Evolutionary conservation across 164 flowering plant species (phyloP).

Genomic region (Vitis rotundifolia): DNA sequence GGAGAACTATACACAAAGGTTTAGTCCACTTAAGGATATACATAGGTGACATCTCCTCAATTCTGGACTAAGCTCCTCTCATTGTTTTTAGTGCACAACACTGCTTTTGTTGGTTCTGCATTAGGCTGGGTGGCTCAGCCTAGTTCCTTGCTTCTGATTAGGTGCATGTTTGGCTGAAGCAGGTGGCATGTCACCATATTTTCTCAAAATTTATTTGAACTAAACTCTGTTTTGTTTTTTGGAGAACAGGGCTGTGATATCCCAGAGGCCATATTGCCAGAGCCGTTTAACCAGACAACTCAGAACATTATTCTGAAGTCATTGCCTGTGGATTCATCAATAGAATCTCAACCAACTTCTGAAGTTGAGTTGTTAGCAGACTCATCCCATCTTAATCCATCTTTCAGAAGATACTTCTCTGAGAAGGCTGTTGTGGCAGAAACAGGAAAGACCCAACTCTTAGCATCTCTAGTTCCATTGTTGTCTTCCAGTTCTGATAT

Average conservation of each 20-base stretch:
- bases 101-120: too few relatives aligned
- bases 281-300: constrained; percentile 37
- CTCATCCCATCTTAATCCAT: constrained; percentile 29
- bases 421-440: constrained; percentile 19
- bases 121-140: too few relatives aligned
- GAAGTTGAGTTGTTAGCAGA: constrained; percentile 23
- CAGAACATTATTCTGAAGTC: constrained; percentile 4
- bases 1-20: too few relatives aligned
- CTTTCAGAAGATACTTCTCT: constrained; percentile 38
- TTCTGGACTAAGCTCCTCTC: too few relatives aligned
- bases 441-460: constrained; percentile 26
- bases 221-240: constrained; percentile 3
- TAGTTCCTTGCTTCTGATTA: too few relatives aligned
- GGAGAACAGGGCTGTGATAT: constrained; percentile 45
- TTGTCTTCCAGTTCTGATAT: constrained; percentile 4
- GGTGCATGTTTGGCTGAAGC: too few relatives aligned
- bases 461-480: constrained; percentile 14
- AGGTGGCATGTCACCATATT: too few relatives aligned
- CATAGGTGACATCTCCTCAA: too few relatives aligned
- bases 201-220: too few relatives aligned
- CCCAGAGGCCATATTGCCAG: constrained; percentile 60
- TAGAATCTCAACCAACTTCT: constrained; percentile 14
- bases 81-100: too few relatives aligned
- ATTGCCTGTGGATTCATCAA: constrained; percentile 18
- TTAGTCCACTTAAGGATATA: too few relatives aligned